Conservation (phyloP, 2,329 filamentous ascomycete genomes). For the Neopestalotiopsis sp. region DNA sequence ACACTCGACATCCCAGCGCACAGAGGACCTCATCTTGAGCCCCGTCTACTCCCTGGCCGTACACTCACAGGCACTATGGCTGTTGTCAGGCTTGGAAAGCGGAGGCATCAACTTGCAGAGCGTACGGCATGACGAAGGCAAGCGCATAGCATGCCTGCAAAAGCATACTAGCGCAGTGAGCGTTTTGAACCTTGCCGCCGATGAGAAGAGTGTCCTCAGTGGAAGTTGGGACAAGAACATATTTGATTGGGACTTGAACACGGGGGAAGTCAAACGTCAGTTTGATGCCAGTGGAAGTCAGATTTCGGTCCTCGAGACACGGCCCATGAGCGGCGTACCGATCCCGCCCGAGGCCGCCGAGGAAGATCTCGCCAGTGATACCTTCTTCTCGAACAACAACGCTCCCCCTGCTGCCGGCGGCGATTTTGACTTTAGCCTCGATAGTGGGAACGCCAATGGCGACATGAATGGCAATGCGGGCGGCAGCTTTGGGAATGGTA, state of each 20-base stretch:
- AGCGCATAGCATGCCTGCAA: conserved; percentile 79
- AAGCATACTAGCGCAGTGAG: conserved; percentile 92
- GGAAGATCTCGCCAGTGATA: conserved; percentile 64
- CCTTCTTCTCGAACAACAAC: conserved; percentile 77
- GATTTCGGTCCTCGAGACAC: conserved; percentile 85
- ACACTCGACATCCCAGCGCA: conserved; percentile 40
- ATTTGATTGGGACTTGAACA: conserved; percentile 94
- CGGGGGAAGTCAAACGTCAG: conserved; percentile 73
- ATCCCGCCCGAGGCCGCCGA: conserved; percentile 74
- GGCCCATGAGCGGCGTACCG: conserved; percentile 76
- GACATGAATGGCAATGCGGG: conserved; percentile 20
- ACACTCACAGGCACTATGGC: conserved; percentile 88
- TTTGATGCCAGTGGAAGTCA: conserved; percentile 83
- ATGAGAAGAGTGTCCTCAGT: conserved; percentile 86
- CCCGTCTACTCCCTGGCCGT: conserved; percentile 94
- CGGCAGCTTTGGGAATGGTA: conserved; percentile 21
- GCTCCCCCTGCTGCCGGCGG: conserved; percentile 64
- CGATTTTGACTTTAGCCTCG: conserved; percentile 39
- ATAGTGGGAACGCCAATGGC: conserved; percentile 40
- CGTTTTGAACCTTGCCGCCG: conserved; percentile 78
- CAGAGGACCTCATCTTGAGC: conserved; percentile 71
- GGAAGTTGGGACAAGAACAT: conserved; percentile 97
- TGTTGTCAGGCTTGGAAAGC: conserved; percentile 87
- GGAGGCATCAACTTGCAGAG: conserved; percentile 93
- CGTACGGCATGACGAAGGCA: conserved; percentile 92